Conservation (phyloP, 1,139 yeast species). For the Sporopachydermia cereana region DNA sequence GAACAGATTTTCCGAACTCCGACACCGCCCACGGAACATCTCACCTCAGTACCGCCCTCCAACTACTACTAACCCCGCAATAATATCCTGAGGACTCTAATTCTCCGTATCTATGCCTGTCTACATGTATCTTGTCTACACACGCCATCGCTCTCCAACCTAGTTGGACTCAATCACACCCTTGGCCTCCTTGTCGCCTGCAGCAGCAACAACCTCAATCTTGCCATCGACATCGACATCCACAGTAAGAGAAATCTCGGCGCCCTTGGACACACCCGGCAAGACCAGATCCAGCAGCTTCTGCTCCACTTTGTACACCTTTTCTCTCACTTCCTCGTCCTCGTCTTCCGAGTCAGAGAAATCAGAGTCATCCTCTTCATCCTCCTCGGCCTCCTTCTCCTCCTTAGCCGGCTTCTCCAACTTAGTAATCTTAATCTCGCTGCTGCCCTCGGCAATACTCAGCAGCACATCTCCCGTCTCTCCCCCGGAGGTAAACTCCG, state of each 20-base stretch:
- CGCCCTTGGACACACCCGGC: conserved; percentile 57
- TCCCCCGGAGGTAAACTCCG: conserved; percentile 21
- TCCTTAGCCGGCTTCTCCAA: conserved; percentile 49
- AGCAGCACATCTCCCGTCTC: conserved; percentile 49
- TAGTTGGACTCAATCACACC: conserved; percentile 30
- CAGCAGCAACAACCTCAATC: conserved; percentile 70
- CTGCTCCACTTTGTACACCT: conserved; percentile 62
- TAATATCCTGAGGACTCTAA: no score
- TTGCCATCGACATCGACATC: conserved; percentile 80
- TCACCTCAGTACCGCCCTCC: no score
- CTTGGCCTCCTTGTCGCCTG: conserved; percentile 38
- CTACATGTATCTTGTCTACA: no score
- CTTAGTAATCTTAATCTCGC: conserved; percentile 66
- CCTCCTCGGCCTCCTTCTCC: conserved; percentile 29
- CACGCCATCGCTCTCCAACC: neutral
- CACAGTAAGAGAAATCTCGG: conserved; percentile 64
- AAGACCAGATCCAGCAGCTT: conserved; percentile 72
- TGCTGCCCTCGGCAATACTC: conserved; percentile 76
- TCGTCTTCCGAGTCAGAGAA: conserved; percentile 45
- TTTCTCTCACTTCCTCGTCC: conserved; percentile 66
- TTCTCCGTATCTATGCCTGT: no score
- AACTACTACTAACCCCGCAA: no score
- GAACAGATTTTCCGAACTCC: no score
- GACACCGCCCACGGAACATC: no score
- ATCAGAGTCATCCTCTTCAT: conserved; percentile 49